These are phyloP conservation scores for Albatrellus ellisii DNA, from an alignment of 768 basidiomycete species.

Conservation along the genomic window DNA sequence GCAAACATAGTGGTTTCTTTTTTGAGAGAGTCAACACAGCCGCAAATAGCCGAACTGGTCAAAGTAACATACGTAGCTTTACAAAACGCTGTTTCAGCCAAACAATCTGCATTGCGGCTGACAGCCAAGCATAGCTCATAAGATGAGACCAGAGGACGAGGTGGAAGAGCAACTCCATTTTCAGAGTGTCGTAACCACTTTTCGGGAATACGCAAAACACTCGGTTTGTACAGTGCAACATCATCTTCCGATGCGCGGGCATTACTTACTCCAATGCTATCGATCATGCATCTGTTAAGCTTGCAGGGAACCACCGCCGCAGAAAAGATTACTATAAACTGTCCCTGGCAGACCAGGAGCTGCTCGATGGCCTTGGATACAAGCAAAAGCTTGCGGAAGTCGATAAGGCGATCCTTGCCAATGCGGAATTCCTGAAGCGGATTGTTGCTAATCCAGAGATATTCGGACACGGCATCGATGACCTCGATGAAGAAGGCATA, in stretches of 20 bases:
- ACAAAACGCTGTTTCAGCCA: too few relatives aligned
- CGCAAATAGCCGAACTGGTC: too few relatives aligned
- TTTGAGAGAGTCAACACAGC: too few relatives aligned
- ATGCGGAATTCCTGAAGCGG: slow-evolving; percentile 62
- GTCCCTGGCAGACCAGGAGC: slow-evolving; percentile 50
- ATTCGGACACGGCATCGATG: slow-evolving; percentile 42
- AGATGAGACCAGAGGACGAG: slow-evolving; percentile 17
- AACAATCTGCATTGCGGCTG: too few relatives aligned
- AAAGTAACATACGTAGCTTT: too few relatives aligned
- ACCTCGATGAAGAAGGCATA: slow-evolving; percentile 18
- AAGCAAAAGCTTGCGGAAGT: slow-evolving; percentile 66
- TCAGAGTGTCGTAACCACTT: slow-evolving; percentile 60
- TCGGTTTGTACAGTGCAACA: slow-evolving; percentile 34
- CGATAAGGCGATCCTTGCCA: slow-evolving; percentile 69
- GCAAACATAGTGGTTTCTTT: too few relatives aligned
- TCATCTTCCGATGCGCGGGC: neutral
- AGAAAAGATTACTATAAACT: slow-evolving; percentile 70
- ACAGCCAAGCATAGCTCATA: slow-evolving; percentile 11
- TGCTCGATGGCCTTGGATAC: slow-evolving; percentile 61
- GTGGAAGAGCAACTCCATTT: slow-evolving; percentile 61
- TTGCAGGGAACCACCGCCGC: slow-evolving; percentile 49
- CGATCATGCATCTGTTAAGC: slow-evolving; percentile 19
- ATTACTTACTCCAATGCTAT: neutral
- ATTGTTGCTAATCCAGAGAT: slow-evolving; percentile 76
- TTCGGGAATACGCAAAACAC: slow-evolving; percentile 62